Evolutionary conservation across 2,329 filamentous ascomycete genomes (phyloP).

Genomic region (Parastagonospora avenae): DNA sequence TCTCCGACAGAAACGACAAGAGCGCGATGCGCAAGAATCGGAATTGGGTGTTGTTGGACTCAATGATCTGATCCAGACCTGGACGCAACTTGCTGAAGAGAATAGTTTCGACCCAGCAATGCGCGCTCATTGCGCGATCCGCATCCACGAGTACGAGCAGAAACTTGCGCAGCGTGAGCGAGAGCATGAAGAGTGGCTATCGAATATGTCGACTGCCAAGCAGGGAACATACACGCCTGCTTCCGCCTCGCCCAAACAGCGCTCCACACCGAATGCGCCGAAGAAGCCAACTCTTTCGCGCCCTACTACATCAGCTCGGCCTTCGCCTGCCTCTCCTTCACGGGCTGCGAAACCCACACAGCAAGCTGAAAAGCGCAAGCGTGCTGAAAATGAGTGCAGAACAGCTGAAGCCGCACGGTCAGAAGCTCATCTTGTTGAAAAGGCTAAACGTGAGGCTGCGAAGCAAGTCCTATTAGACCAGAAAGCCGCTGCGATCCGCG

Average conservation of each 20-base stretch:
- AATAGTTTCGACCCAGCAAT: constrained; percentile 8
- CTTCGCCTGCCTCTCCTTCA: background rate
- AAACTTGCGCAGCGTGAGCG: constrained; percentile 15
- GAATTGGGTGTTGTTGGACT: constrained; percentile 7
- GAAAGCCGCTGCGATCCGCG: constrained; percentile 14
- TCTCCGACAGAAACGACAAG: constrained; percentile 10
- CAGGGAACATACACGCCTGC: background rate
- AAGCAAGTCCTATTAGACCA: constrained; percentile 15
- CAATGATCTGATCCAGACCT: constrained; percentile 15
- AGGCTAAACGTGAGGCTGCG: constrained; percentile 9
- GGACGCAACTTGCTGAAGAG: constrained; percentile 17
- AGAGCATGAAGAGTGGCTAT: constrained; percentile 15
- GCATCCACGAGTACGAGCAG: constrained; percentile 18
- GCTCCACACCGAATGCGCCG: background rate
- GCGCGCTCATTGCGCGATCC: constrained; percentile 14
- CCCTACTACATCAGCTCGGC: background rate
- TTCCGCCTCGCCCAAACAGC: background rate
- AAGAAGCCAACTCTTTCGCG: background rate
- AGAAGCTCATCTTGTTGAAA: constrained; percentile 8
- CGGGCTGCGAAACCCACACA: background rate
- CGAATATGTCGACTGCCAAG: constrained; percentile 11
- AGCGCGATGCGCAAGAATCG: constrained; percentile 16
- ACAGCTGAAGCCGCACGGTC: constrained; percentile 1
- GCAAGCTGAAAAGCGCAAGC: constrained; percentile 2
- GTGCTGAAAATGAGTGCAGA: constrained; percentile 5